Base-by-base conservation (phyloP, 176 grass and related monocot species). In the Rhynchospora breviuscula region DNA sequence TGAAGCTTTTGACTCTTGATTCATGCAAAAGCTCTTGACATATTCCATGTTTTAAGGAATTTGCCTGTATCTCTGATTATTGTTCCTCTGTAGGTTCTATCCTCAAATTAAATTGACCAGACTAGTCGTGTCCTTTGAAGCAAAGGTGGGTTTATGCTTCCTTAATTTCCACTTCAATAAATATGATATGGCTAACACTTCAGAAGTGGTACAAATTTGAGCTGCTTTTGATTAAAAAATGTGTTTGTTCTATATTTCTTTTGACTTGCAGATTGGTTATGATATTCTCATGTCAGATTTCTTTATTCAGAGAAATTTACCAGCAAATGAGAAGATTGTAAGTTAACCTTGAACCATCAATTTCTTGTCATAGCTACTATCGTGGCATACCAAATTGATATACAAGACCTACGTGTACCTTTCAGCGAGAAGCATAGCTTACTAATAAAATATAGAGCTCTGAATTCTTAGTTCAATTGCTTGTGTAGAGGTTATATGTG, bases 201-300 rank as follows among this genome's bases (percentile, higher is more conserved):
- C 22, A 15, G 49, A 2, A 7, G n/a, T 48, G 17, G 43, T 48
- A 21, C 44, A 21, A 72, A 7, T 72, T 72, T 72, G 73, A 56
- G 23, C 21, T 77, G 48, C 54, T 77, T 23, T 33, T 78, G 51
- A 63, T 81, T 60, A 21, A 31, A 18, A 67, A n/a, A 8, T 18
- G 66, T 22, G 17, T 44, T 17, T 67, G 40, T 56, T 81, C 79
- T 84, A 49, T 81, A 74, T 85, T 63, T 88, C 23, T 56, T 25
- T 88, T 67, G 63, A 57, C 47, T 65, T 91, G 18, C 84, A 99
- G 93, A 74, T 53, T 82, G 97, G 97, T 74, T 99, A 99, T 85
- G 86, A 93, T 95, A 76, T 99, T 86, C 83, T 95, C 78, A 90
- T 99, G 93, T 25, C 86, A 33, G 97, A 99, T 88, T 99, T 99